Conservation (phyloP, 116 monocot species). For the Posidonia oceanica region DNA sequence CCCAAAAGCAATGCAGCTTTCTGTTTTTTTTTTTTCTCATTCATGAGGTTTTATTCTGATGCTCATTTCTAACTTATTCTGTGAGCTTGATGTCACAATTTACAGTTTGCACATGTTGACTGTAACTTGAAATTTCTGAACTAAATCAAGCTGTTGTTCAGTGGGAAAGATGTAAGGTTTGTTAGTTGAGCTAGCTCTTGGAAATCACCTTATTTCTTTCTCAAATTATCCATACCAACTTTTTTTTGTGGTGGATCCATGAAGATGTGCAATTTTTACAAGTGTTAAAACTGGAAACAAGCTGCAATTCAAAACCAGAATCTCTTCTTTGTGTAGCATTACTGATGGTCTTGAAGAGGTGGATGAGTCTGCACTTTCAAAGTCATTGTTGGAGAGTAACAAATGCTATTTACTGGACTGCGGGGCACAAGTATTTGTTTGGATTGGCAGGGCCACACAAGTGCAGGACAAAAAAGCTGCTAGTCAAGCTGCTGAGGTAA, state of each 20-base stretch:
- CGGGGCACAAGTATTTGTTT: conserved; percentile 45
- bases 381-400: conserved; percentile 32
- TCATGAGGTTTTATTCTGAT: too few relatives aligned
- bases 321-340: conserved; percentile 18
- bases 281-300: too few relatives aligned
- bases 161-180: not conserved
- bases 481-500: conserved; percentile 44
- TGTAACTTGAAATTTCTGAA: too few relatives aligned
- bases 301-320: too few relatives aligned
- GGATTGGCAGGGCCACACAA: conserved; percentile 47
- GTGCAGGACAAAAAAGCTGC: conserved; percentile 38
- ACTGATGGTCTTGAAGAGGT: conserved; percentile 28
- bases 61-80: too few relatives aligned
- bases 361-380: conserved; percentile 24
- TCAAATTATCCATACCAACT: too few relatives aligned
- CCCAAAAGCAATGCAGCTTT: too few relatives aligned
- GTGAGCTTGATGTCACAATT: too few relatives aligned
- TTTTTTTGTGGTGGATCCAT: too few relatives aligned
- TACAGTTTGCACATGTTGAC: too few relatives aligned
- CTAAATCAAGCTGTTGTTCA: too few relatives aligned
- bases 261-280: not conserved
- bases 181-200: not conserved
- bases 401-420: conserved; percentile 50
- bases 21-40: too few relatives aligned
- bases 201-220: not conserved